Percentiles rank a stretch among this genome's conserved stretches.
phyloP scores from a whole-genome alignment of 192 early-diverging fungal genomes.

The Chytriomyces sp. region DNA sequence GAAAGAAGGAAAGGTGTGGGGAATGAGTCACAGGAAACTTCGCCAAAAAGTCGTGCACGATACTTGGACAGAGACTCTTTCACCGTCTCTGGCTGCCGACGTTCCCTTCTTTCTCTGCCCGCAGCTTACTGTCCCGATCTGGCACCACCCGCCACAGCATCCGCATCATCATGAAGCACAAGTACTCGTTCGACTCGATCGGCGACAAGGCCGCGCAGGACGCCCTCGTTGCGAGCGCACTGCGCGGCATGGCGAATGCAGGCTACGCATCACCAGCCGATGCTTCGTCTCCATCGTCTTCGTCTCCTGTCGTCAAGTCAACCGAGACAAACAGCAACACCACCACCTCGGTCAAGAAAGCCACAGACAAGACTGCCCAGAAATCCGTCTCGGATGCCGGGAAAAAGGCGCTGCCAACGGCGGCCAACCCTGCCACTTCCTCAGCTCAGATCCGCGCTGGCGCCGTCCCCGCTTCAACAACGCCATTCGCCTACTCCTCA shows the following conservation, averaged over 20 bases:
- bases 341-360: neutral
- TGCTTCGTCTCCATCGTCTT: neutral
- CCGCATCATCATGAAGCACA: neutral
- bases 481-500: neutral
- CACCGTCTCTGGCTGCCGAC: too few relatives aligned
- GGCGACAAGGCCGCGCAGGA: neutral
- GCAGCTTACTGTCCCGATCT: neutral
- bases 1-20: too few relatives aligned
- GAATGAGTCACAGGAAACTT: too few relatives aligned
- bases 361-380: neutral
- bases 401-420: neutral
- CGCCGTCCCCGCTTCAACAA: too few relatives aligned
- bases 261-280: neutral
- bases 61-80: too few relatives aligned
- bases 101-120: neutral
- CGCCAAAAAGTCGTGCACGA: too few relatives aligned
- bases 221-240: neutral
- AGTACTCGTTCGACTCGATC: conserved; percentile 14
- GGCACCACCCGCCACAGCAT: neutral
- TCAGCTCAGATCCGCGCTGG: too few relatives aligned
- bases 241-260: neutral
- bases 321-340: neutral
- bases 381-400: neutral
- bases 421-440: too few relatives aligned
- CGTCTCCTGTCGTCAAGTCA: neutral